phyloP scores from a whole-genome alignment of 2,329 filamentous ascomycete genomes.

The Talaromyces sp. region DNA sequence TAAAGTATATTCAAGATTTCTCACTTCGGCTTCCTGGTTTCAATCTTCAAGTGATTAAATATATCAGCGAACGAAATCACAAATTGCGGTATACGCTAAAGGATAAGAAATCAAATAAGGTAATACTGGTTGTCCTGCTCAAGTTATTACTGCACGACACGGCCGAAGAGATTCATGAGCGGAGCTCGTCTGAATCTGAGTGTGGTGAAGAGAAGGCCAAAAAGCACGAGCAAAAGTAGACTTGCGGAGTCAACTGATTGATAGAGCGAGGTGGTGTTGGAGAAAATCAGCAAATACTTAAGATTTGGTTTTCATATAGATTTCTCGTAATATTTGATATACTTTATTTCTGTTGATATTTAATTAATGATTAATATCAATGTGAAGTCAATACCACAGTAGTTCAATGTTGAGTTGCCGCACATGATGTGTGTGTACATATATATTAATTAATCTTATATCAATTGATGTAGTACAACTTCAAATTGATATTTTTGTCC shows the following conservation, averaged over 20 bases:
- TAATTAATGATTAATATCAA: too few species aligned
- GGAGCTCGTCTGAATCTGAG: background rate
- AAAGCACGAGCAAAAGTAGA: background rate
- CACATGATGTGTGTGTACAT: too few species aligned
- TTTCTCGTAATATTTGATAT: too few species aligned
- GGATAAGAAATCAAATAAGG: conserved; percentile 65
- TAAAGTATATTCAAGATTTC: conserved; percentile 23
- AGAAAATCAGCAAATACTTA: background rate
- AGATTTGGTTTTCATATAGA: too few species aligned
- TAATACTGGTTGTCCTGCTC: conserved; percentile 79
- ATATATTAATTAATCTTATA: too few species aligned
- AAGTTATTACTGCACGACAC: conserved; percentile 54
- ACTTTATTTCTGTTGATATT: too few species aligned
- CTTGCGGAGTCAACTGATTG: background rate
- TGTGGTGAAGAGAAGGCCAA: background rate
- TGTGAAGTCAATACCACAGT: too few species aligned
- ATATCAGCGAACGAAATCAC: conserved; percentile 65
- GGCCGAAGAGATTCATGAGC: conserved; percentile 13
- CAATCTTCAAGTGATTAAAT: conserved; percentile 29
- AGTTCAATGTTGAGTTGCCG: too few species aligned
- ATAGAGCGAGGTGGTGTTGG: background rate
- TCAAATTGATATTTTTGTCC: too few species aligned
- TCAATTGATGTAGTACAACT: too few species aligned
- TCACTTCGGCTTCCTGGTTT: conserved; percentile 35
- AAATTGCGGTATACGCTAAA: conserved; percentile 88